Evolutionary conservation across 345 rosid species (phyloP).

Genomic region (Citrus sp.): DNA sequence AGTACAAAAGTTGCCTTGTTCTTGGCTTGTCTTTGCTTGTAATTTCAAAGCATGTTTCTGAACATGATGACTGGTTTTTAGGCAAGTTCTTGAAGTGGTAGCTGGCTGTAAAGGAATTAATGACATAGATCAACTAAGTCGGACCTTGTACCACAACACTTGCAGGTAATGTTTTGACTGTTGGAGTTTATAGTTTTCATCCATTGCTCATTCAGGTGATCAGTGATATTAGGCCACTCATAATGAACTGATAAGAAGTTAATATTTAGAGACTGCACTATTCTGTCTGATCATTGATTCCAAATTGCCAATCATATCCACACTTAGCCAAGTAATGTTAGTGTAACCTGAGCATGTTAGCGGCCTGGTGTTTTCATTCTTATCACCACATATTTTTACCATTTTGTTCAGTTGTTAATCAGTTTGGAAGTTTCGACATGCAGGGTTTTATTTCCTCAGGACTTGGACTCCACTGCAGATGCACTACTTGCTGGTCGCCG

Average conservation of each 20-base stretch:
- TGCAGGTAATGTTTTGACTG: conserved; percentile 53
- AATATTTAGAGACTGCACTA: not conserved
- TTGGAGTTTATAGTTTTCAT: not conserved
- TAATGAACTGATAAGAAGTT: not conserved
- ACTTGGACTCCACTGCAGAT: conserved; percentile 72
- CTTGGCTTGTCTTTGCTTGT: not conserved
- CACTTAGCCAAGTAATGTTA: not conserved
- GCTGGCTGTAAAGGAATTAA: conserved; percentile 81
- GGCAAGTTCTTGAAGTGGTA: conserved; percentile 95
- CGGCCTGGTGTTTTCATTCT: not conserved
- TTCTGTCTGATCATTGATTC: not conserved
- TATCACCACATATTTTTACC: not conserved
- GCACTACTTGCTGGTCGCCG: conserved; percentile 54
- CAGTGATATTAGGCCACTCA: not conserved
- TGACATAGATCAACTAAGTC: conserved; percentile 57
- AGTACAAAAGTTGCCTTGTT: not conserved
- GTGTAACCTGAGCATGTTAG: not conserved
- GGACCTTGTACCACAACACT: conserved; percentile 79
- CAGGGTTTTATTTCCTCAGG: conserved; percentile 96
- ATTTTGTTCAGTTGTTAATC: not conserved
- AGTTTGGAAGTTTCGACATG: conserved; percentile 15
- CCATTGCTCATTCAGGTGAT: not conserved
- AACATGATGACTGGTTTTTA: conserved; percentile 24
- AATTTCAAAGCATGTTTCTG: not conserved
- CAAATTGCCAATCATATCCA: not conserved